Evolutionary conservation across 345 rosid genomes (phyloP).

Genomic region (Hibiscus trionum): DNA sequence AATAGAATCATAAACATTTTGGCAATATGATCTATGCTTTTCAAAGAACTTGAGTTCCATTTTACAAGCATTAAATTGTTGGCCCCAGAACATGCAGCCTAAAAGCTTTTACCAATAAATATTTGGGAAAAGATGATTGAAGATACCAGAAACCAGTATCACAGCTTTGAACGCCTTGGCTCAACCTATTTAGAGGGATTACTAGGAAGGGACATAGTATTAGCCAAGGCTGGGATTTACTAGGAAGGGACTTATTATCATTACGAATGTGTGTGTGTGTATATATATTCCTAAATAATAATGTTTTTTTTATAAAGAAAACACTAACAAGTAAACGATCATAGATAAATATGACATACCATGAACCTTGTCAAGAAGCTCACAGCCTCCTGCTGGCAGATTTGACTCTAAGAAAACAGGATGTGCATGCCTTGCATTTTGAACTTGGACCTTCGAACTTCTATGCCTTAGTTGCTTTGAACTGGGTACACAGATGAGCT

Average conservation of each 20-base stretch:
- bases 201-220: background rate
- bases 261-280: too few species aligned
- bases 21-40: background rate
- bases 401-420: conserved; percentile 46
- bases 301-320: background rate
- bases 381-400: conserved; percentile 32
- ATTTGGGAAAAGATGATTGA: background rate
- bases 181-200: conserved; percentile 5
- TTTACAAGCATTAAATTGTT: background rate
- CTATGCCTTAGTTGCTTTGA: conserved; percentile 61
- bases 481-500: conserved; percentile 29
- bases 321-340: background rate
- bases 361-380: conserved; percentile 50
- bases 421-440: conserved; percentile 50
- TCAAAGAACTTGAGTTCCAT: too few species aligned
- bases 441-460: conserved; percentile 44
- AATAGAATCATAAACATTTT: too few species aligned
- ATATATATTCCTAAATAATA: background rate
- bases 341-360: conserved; percentile 25
- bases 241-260: too few species aligned
- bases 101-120: background rate
- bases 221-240: background rate
- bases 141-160: background rate
- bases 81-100: background rate
- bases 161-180: background rate